These are phyloP conservation scores for Talaromyces verruculosus DNA, from an alignment of 2,329 filamentous ascomycete genomes.

Conservation along the genomic window DNA sequence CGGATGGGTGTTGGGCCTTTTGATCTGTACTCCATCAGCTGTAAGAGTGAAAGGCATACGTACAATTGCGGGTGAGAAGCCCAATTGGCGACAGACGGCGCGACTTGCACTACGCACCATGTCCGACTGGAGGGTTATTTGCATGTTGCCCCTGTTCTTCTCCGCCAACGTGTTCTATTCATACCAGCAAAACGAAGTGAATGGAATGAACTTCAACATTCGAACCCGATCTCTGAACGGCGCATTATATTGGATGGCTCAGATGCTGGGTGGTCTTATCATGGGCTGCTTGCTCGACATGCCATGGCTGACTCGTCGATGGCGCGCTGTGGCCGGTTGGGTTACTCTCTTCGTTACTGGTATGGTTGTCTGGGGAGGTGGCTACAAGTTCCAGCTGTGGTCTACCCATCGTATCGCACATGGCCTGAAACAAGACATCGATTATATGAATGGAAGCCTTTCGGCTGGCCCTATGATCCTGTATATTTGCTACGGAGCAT, in stretches of 20 bases:
- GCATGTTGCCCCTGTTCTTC: slow-evolving; percentile 57
- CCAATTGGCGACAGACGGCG: slow-evolving; percentile 36
- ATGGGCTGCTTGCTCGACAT: slow-evolving; percentile 43
- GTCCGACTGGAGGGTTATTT: slow-evolving; percentile 47
- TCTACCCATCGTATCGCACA: slow-evolving; percentile 47
- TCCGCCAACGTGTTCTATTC: slow-evolving; percentile 55
- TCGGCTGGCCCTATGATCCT: slow-evolving; percentile 66
- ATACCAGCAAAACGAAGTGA: slow-evolving; percentile 56
- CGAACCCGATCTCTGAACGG: slow-evolving; percentile 55
- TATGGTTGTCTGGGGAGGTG: slow-evolving; percentile 59
- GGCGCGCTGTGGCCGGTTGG: slow-evolving; percentile 52
- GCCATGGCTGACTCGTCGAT: slow-evolving; percentile 44
- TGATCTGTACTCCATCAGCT: slow-evolving; percentile 51
- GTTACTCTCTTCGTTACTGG: slow-evolving; percentile 49
- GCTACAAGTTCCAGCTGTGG: slow-evolving; percentile 65
- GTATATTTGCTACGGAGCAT: slow-evolving; percentile 70
- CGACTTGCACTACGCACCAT: slow-evolving; percentile 40
- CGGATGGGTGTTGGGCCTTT: slow-evolving; percentile 50
- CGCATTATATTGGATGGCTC: slow-evolving; percentile 54
- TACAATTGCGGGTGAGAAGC: slow-evolving; percentile 40
- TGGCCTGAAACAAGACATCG: slow-evolving; percentile 48
- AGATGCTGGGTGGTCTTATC: slow-evolving; percentile 52
- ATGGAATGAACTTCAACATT: slow-evolving; percentile 53
- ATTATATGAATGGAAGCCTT: slow-evolving; percentile 49
- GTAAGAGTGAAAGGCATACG: slow-evolving; percentile 43